These are phyloP conservation scores for Mortierella alpina DNA, from an alignment of 192 early-diverging fungal genomes.

Conservation along the genomic window DNA sequence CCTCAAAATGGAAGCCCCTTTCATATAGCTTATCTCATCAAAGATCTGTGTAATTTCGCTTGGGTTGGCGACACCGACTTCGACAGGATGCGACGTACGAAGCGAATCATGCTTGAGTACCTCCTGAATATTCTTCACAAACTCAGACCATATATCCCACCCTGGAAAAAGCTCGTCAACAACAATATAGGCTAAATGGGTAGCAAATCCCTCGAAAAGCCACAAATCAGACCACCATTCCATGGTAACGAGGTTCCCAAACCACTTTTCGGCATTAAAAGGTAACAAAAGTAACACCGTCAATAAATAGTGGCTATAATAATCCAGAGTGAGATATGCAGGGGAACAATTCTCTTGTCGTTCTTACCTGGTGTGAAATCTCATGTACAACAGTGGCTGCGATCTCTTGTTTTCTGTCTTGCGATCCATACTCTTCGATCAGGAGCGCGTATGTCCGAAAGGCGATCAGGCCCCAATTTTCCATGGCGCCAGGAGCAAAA, in stretches of 20 bases:
- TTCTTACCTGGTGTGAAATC: conserved; percentile 42
- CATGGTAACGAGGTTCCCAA: conserved; percentile 61
- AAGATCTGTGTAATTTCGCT: conserved; percentile 87
- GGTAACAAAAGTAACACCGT: not conserved
- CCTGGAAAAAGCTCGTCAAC: conserved; percentile 81
- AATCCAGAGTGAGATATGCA: not conserved
- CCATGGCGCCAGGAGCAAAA: conserved; percentile 72
- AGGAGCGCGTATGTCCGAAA: conserved; percentile 53
- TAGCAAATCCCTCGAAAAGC: conserved; percentile 62
- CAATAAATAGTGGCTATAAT: not conserved
- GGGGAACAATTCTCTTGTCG: not conserved
- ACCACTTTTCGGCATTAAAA: conserved; percentile 40
- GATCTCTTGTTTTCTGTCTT: conserved; percentile 43
- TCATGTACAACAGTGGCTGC: conserved; percentile 56
- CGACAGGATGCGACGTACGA: conserved; percentile 85
- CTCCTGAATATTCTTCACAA: conserved; percentile 74
- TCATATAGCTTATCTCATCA: conserved; percentile 87
- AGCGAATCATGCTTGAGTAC: conserved; percentile 82
- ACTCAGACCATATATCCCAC: conserved; percentile 82
- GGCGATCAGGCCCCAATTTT: conserved; percentile 64
- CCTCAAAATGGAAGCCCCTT: conserved; percentile 83
- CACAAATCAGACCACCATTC: conserved; percentile 63
- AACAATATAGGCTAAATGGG: conserved; percentile 67
- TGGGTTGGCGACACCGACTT: conserved; percentile 76
- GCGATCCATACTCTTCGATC: conserved; percentile 46